phyloP scores from a whole-genome alignment of 352 stramenopile species.

The Pythium guiyangense region DNA sequence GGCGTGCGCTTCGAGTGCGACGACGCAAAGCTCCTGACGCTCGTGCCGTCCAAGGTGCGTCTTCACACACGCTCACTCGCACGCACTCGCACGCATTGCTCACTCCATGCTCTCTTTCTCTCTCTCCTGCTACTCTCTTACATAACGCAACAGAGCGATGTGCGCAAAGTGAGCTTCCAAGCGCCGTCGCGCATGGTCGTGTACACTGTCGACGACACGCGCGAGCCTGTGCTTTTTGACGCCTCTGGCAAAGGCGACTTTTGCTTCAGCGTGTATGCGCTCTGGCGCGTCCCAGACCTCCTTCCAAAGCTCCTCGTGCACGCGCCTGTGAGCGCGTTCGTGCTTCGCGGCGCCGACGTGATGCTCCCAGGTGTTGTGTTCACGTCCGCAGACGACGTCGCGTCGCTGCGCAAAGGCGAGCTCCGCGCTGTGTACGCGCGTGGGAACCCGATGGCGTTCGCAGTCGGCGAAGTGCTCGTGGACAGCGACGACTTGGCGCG shows the following conservation, averaged over 20 bases:
- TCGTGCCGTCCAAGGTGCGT: conserved; percentile 42
- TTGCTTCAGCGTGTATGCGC: conserved; percentile 42
- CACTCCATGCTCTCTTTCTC: neutral
- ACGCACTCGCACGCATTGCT: neutral
- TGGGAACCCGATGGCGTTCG: conserved; percentile 74
- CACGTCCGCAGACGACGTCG: conserved; percentile 39
- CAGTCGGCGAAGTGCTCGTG: conserved; percentile 70
- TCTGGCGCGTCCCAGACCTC: conserved; percentile 49
- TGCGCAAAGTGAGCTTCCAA: conserved; percentile 80
- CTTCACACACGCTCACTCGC: neutral
- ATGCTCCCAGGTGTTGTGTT: conserved; percentile 84
- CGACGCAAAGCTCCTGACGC: conserved; percentile 27
- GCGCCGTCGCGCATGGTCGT: conserved; percentile 69
- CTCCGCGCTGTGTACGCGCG: conserved; percentile 62
- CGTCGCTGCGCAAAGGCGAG: conserved; percentile 57
- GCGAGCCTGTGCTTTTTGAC: conserved; percentile 73
- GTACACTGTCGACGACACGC: conserved; percentile 49
- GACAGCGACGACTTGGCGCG: conserved; percentile 49
- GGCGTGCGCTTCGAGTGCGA: conserved; percentile 27
- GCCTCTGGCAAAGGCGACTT: conserved; percentile 63
- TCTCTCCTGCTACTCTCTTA: neutral
- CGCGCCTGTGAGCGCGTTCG: conserved; percentile 75
- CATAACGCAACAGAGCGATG: conserved; percentile 18
- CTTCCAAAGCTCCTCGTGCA: conserved; percentile 64
- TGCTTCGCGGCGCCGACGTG: conserved; percentile 74